Base-by-base conservation (phyloP, 345 rosid genomes). In the Kernera saxatilis region DNA sequence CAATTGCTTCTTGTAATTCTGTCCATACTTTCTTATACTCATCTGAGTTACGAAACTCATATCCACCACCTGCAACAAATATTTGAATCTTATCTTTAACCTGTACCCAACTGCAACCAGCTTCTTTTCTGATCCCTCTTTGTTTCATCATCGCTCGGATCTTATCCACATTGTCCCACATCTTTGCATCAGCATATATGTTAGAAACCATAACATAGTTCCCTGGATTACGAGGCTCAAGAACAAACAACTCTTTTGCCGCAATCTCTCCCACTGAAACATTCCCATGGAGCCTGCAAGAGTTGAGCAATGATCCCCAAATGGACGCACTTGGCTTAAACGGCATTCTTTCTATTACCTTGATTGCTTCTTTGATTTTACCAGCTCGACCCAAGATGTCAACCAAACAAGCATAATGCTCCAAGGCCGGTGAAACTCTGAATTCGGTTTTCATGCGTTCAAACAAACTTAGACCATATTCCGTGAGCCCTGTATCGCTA, bases 91-190 rank as follows among this genome's bases (percentile, higher is more conserved):
- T 76, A 57, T 72, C 73, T 60, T 72, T 85, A 27, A 83, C 32
- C 48, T 78, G 86, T 30, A 84, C 77, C 92, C 89, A 87, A 71
- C 92, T 85, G 74, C 86, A 85, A 43, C 89, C 89, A 29, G 86
- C 86, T 64, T 85, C 82, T 57, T 85, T 85, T 66, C 21, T 82
- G 39, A 87, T 53, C 48, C 86, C 87, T 67, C 67, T 77, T 23
- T 73, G 77, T 70, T 72, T 74, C 61, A 84, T 78, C 29, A 52
- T 62, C 52, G 76, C 78, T 65, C 86, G 52, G 27, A 87, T 66
- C 27, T 69, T 75, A 72, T 86, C 70, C 10, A 86, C 87, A 14
- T 82, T 60, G 8, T 54, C 71, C 91, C 91, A 86, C 87, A 81
- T 86, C 74, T 84, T 83, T 2, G 79, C 84, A 51, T 86, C 82